Conservation (phyloP, 2,329 filamentous ascomycete species). For the Calonectria fujianensis region DNA sequence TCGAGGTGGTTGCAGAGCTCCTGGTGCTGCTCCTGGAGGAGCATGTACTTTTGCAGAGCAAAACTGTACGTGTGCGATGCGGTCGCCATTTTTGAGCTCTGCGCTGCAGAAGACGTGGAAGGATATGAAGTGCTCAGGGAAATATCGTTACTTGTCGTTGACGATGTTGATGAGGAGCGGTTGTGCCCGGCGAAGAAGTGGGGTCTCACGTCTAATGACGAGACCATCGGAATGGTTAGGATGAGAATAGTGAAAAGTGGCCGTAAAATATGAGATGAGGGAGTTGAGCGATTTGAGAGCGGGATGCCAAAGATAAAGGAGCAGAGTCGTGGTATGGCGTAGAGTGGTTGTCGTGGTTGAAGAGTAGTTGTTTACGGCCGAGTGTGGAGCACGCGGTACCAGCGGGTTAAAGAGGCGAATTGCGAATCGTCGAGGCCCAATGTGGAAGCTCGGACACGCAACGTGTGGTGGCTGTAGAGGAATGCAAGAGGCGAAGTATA, state of each 20-base stretch:
- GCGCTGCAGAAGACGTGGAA: conserved; percentile 12
- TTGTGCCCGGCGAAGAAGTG: conserved; percentile 53
- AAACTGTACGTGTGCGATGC: conserved; percentile 63
- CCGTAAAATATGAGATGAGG: neutral
- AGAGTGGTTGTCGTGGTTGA: conserved; percentile 14
- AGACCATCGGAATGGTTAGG: conserved; percentile 58
- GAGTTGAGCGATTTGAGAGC: conserved; percentile 9
- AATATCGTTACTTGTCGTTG: conserved; percentile 43
- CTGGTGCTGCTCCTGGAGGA: conserved; percentile 73
- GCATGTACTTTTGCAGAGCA: conserved; percentile 72
- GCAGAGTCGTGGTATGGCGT: conserved; percentile 14
- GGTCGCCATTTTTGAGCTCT: conserved; percentile 55
- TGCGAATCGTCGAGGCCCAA: conserved; percentile 43
- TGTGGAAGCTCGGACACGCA: conserved; percentile 46
- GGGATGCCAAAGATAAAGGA: neutral
- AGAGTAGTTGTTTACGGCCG: conserved; percentile 11
- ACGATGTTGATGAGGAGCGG: conserved; percentile 50
- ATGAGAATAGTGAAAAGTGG: neutral
- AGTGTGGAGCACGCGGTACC: conserved; percentile 45
- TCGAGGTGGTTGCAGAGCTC: conserved; percentile 71
- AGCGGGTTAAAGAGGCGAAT: conserved; percentile 33
- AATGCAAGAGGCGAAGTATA: neutral
- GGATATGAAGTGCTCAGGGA: conserved; percentile 23
- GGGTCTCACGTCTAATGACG: conserved; percentile 56
- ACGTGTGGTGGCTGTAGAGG: conserved; percentile 45